phyloP scores from a whole-genome alignment of 2,329 filamentous ascomycete species.

The Diaporthe capsici region DNA sequence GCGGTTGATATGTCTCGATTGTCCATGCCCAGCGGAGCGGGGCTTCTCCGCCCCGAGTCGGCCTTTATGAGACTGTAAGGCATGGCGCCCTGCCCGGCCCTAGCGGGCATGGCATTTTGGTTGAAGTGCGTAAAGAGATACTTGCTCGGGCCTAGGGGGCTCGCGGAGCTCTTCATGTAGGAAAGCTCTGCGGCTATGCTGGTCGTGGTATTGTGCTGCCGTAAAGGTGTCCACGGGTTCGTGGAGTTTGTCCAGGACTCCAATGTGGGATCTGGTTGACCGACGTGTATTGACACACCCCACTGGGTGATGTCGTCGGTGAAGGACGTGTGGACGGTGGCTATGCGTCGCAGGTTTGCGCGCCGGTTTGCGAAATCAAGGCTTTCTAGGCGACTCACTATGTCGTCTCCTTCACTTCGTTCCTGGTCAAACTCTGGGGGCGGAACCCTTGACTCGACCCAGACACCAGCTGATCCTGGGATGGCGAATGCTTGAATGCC shows the following conservation, averaged over 20 bases:
- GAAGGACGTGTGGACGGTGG: constrained; percentile 35
- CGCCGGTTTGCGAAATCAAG: neutral
- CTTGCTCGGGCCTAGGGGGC: neutral
- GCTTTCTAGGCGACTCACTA: no score
- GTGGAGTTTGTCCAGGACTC: constrained; percentile 18
- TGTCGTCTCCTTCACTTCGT: neutral
- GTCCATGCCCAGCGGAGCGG: constrained; percentile 37
- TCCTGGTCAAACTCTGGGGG: neutral
- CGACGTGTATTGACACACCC: constrained; percentile 40
- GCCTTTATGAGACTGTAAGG: constrained; percentile 33
- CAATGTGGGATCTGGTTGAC: constrained; percentile 24
- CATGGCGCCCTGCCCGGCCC: constrained; percentile 6
- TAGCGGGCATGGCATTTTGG: neutral
- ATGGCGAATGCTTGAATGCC: constrained; percentile 29
- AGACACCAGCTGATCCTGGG: constrained; percentile 33
- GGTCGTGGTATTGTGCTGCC: constrained; percentile 35
- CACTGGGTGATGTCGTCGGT: constrained; percentile 36
- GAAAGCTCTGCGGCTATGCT: constrained; percentile 38
- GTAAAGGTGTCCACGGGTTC: constrained; percentile 36
- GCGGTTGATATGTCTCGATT: constrained; percentile 38
- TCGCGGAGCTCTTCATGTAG: neutral
- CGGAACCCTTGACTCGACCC: constrained; percentile 36
- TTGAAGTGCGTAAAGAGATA: constrained; percentile 29
- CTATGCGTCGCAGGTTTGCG: constrained; percentile 29
- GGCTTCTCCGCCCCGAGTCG: neutral